These are phyloP conservation scores for Yamagishiella unicocca DNA, from an alignment of 139 green algal species.

Conservation along the genomic window DNA sequence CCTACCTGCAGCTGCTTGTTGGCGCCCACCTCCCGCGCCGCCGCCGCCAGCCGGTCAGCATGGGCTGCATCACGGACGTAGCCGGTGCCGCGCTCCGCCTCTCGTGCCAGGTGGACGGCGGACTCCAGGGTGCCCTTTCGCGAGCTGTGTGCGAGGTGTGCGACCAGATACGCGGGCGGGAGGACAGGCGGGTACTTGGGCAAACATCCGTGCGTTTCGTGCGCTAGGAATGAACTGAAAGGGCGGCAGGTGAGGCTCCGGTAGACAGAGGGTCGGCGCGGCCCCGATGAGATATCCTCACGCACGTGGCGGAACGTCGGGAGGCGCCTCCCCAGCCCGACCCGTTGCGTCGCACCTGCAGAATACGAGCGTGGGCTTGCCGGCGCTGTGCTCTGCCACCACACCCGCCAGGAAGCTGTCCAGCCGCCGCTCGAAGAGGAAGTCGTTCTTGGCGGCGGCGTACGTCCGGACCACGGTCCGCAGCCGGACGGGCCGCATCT, in stretches of 20 bases:
- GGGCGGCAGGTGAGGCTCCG: no score
- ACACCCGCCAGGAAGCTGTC: conserved; percentile 81
- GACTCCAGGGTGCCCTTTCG: conserved; percentile 85
- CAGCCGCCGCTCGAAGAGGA: conserved; percentile 88
- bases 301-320: no score
- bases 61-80: conserved; percentile 67
- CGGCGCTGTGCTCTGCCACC: conserved; percentile 77
- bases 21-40: conserved; percentile 29
- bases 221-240: no score
- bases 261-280: no score
- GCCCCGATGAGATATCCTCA: no score
- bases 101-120: conserved; percentile 67
- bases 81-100: not conserved
- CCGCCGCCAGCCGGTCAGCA: conserved; percentile 57
- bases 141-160: no score
- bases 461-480: conserved; percentile 84
- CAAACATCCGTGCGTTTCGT: no score
- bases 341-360: conserved; percentile 90
- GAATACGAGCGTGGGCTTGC: conserved; percentile 92
- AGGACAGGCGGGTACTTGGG: no score
- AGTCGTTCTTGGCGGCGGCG: conserved; percentile 80
- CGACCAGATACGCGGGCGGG: no score
- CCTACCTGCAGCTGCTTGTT: conserved; percentile 43
- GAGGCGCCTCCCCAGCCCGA: no score
- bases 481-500: conserved; percentile 90